Base-by-base conservation (phyloP, 352 stramenopile species). In the Pythium monospermum region DNA sequence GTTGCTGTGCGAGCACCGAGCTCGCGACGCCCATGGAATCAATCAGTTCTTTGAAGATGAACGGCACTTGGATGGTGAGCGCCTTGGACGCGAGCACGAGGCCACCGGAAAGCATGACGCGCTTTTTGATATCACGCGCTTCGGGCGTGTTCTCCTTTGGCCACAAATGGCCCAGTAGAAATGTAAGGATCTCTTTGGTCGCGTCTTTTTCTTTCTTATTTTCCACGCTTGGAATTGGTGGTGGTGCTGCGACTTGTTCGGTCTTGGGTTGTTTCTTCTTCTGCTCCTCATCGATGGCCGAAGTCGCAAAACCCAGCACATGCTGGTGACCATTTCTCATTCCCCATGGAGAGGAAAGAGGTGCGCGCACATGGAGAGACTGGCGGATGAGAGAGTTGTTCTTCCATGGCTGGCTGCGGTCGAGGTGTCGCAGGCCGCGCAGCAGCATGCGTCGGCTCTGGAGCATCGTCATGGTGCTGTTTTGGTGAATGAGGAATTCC, bases 11-110 rank as follows among this genome's bases (percentile, higher is more conserved):
- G 4, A 64, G 41, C 4, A 49, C 68, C 16, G 53, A 28, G n/a
- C 22, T 47, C 7, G 58, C 51, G 23, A 66, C 35, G 23, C 61
- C 68, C 50, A 95, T 64, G 26, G 59, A 57, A 59, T 98, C 88
- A 13, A 98, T 85, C 22, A 98, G 63, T 23, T 81, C 62, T 62
- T 98, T 98, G 72, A 98, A 98, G 19, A 98, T 71, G 59, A 97
- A 98, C 22, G 94, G 94, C 36, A 98, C 89, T 33, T 87, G 68
- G 47, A 97, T 94, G 11, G 73, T 96, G 0, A 96, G 58, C 4
- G 69, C 66, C 64, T 97, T 97, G 26, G 78, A 87, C 16, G 55
- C 66, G 0, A 97, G 53, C 67, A 97, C 87, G 11, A 96, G 60
- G 8, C 62, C 61, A 1, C 93, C 41, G 5, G 75, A 87, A 25